phyloP scores from a whole-genome alignment of 306 rosid species.

The Sicyos edulis region DNA sequence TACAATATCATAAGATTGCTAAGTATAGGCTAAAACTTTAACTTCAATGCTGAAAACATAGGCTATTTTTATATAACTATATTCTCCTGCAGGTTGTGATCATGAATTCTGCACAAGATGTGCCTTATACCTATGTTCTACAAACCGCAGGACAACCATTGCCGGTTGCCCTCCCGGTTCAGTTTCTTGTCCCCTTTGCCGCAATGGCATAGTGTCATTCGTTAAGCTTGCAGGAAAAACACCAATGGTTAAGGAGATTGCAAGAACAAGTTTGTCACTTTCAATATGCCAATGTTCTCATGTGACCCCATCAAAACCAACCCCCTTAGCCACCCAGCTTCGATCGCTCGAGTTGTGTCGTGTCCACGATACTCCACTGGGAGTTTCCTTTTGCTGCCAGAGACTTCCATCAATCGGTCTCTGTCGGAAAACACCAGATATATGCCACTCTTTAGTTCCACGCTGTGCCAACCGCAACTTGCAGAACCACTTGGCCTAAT shows the following conservation, averaged over 20 bases:
- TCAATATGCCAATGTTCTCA: slow-evolving; percentile 60
- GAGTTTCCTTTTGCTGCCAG: slow-evolving; percentile 51
- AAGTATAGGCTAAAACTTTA: background rate
- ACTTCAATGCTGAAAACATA: background rate
- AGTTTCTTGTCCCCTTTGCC: slow-evolving; percentile 86
- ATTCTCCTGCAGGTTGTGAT: no score
- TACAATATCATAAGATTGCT: slow-evolving; percentile 17
- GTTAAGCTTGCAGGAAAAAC: slow-evolving; percentile 46
- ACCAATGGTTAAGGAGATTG: slow-evolving; percentile 34
- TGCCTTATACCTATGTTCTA: no score
- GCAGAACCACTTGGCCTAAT: slow-evolving; percentile 38
- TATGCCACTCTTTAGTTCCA: slow-evolving; percentile 54
- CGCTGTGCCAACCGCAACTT: slow-evolving; percentile 24
- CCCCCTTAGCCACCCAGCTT: slow-evolving; percentile 49
- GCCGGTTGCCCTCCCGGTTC: slow-evolving; percentile 68
- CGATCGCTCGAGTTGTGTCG: slow-evolving; percentile 42
- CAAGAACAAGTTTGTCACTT: slow-evolving; percentile 55
- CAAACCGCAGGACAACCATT: slow-evolving; percentile 40
- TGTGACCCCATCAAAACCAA: slow-evolving; percentile 36
- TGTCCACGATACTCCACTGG: slow-evolving; percentile 31
- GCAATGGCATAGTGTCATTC: slow-evolving; percentile 79
- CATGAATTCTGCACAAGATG: no score
- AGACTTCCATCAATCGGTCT: slow-evolving; percentile 50
- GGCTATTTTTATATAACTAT: no score
- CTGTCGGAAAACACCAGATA: slow-evolving; percentile 55